These are phyloP conservation scores for Backusella tuberculispora DNA, from an alignment of 192 early-diverging fungal genomes.

Conservation along the genomic window DNA sequence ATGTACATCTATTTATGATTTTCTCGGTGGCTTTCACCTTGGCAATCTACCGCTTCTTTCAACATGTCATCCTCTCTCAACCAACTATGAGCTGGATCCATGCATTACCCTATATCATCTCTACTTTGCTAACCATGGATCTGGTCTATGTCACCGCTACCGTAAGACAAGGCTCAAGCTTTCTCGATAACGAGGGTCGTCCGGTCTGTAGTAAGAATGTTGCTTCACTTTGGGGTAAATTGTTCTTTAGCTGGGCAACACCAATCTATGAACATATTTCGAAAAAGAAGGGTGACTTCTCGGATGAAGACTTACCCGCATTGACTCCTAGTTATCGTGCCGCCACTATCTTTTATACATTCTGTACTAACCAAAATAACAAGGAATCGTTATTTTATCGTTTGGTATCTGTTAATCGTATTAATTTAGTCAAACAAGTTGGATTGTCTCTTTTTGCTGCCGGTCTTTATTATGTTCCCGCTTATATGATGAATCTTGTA, in stretches of 20 bases:
- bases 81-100: slow-evolving; percentile 3
- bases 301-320: slow-evolving; percentile 42
- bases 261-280: slow-evolving; percentile 44
- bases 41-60: neutral
- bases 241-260: slow-evolving; percentile 48
- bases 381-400: slow-evolving; percentile 12
- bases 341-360: slow-evolving; percentile 37
- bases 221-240: slow-evolving; percentile 36
- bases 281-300: slow-evolving; percentile 89
- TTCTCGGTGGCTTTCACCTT: neutral
- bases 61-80: neutral
- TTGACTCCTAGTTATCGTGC: slow-evolving; percentile 29
- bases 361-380: slow-evolving; percentile 18
- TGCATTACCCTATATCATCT: neutral
- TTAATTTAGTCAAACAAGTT: neutral
- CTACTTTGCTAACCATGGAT: slow-evolving; percentile 12
- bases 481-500: slow-evolving; percentile 39
- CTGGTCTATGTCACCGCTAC: slow-evolving; percentile 23
- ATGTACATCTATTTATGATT: slow-evolving; percentile 32
- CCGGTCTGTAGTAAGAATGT: slow-evolving; percentile 1
- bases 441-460: neutral
- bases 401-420: neutral
- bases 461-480: slow-evolving; percentile 19
- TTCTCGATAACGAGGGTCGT: slow-evolving; percentile 22
- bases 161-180: slow-evolving; percentile 7